phyloP scores from a whole-genome alignment of 352 stramenopile genomes.

The Pythium folliculosum region DNA sequence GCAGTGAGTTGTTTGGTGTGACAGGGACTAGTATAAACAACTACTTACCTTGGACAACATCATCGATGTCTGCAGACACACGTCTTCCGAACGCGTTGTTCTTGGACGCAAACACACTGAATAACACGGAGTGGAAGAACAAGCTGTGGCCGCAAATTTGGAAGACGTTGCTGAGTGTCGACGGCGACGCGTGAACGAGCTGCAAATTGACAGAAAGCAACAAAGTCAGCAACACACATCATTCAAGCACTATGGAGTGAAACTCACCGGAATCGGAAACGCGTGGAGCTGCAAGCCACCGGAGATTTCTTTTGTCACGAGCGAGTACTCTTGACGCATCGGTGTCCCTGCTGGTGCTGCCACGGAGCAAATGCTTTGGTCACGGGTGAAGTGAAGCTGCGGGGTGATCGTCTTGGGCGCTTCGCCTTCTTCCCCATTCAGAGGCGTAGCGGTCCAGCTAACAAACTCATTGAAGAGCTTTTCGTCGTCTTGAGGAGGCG shows the following conservation, averaged over 20 bases:
- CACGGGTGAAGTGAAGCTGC: conserved; percentile 70
- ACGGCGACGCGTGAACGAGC: conserved; percentile 59
- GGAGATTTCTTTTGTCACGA: conserved; percentile 88
- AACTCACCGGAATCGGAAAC: conserved; percentile 76
- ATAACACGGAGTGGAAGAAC: conserved; percentile 84
- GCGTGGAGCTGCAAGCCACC: conserved; percentile 74
- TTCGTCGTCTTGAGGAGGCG: conserved; percentile 57
- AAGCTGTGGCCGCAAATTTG: conserved; percentile 82
- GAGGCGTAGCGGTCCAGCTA: conserved; percentile 53
- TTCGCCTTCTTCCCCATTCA: conserved; percentile 31
- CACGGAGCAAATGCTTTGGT: conserved; percentile 75
- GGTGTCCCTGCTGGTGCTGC: conserved; percentile 44
- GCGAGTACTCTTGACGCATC: conserved; percentile 79
- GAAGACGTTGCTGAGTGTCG: conserved; percentile 67
- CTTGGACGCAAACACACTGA: conserved; percentile 73
- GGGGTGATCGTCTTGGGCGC: conserved; percentile 68
- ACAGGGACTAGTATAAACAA: background rate
- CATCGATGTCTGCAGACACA: conserved; percentile 60
- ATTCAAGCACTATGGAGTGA: background rate
- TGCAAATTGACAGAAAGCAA: conserved; percentile 25
- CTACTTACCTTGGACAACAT: conserved; percentile 54
- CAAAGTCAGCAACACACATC: conserved; percentile 4
- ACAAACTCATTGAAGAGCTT: conserved; percentile 87
- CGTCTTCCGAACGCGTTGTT: conserved; percentile 73
- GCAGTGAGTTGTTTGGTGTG: background rate